Conservation (phyloP, 805 yeast species). For the Saturnispora kantuleensis region DNA sequence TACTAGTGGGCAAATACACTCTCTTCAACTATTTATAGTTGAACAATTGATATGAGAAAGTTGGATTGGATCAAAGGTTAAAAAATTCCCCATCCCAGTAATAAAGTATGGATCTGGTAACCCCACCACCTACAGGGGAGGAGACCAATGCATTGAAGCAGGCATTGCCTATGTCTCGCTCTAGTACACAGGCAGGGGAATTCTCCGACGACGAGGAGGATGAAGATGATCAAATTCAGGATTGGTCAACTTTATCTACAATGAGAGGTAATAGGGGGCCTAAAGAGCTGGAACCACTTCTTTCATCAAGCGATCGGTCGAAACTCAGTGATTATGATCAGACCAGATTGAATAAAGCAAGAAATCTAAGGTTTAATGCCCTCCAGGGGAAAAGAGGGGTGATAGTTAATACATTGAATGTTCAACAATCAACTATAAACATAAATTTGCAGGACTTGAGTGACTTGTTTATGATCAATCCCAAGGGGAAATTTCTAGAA, state of each 20-base stretch:
- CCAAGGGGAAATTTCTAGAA: slow-evolving; percentile 64
- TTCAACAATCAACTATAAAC: slow-evolving; percentile 23
- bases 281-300: slow-evolving; percentile 68
- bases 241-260: slow-evolving; percentile 37
- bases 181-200: slow-evolving; percentile 2
- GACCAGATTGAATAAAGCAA: slow-evolving; percentile 37
- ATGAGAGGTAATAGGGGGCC: slow-evolving; percentile 64
- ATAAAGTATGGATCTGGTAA: neutral
- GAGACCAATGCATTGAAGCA: neutral
- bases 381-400: slow-evolving; percentile 40
- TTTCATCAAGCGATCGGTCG: slow-evolving; percentile 7
- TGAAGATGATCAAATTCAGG: slow-evolving; percentile 36
- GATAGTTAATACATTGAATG: slow-evolving; percentile 13
- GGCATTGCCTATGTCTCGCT: neutral
- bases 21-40: no score
- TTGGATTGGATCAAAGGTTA: no score
- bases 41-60: no score
- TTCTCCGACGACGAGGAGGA: slow-evolving; percentile 20
- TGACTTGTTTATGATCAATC: slow-evolving; percentile 29
- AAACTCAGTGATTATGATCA: slow-evolving; percentile 22
- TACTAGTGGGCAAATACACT: neutral
- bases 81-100: neutral
- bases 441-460: slow-evolving; percentile 9
- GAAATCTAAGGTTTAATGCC: slow-evolving; percentile 66
- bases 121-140: neutral